Evolutionary conservation across 768 basidiomycete species (phyloP).

Genomic region (Pholiota microspora): DNA sequence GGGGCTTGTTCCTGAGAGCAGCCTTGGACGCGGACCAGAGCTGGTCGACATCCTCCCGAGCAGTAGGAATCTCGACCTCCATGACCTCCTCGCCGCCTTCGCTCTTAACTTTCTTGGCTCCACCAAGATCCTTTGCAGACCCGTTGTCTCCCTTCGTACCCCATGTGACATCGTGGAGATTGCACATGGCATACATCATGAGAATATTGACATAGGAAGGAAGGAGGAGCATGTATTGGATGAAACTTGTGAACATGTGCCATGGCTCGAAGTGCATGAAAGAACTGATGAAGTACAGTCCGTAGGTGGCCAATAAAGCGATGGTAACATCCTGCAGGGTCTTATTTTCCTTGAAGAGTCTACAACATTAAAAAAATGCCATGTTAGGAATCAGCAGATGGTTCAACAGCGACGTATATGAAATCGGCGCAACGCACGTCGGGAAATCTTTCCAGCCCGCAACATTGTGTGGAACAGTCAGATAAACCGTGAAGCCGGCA

Average conservation of each 20-base stretch:
- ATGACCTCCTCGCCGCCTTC: slow-evolving; percentile 84
- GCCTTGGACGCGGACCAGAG: slow-evolving; percentile 78
- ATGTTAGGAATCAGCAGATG: neutral
- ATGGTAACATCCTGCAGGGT: slow-evolving; percentile 85
- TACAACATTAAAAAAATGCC: slow-evolving; percentile 21
- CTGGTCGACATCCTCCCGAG: slow-evolving; percentile 83
- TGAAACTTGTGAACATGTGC: slow-evolving; percentile 95
- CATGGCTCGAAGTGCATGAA: slow-evolving; percentile 92
- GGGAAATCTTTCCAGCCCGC: slow-evolving; percentile 73
- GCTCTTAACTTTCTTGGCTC: slow-evolving; percentile 85
- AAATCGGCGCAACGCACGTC: slow-evolving; percentile 44
- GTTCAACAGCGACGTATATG: neutral
- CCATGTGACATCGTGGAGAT: slow-evolving; percentile 87
- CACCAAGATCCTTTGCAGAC: slow-evolving; percentile 82
- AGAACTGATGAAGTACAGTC: slow-evolving; percentile 83
- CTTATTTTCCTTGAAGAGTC: slow-evolving; percentile 60
- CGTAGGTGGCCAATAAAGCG: slow-evolving; percentile 73
- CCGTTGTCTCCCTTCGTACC: slow-evolving; percentile 94
- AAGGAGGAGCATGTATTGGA: slow-evolving; percentile 89
- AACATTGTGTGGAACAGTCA: slow-evolving; percentile 73
- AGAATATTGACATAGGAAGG: slow-evolving; percentile 78
- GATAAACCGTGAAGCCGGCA: slow-evolving; percentile 87
- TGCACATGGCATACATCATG: slow-evolving; percentile 96
- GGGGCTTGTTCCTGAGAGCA: slow-evolving; percentile 64
- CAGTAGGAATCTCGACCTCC: slow-evolving; percentile 82